Base-by-base conservation (phyloP, 2,329 filamentous ascomycete species). In the Ascochyta rabiei region DNA sequence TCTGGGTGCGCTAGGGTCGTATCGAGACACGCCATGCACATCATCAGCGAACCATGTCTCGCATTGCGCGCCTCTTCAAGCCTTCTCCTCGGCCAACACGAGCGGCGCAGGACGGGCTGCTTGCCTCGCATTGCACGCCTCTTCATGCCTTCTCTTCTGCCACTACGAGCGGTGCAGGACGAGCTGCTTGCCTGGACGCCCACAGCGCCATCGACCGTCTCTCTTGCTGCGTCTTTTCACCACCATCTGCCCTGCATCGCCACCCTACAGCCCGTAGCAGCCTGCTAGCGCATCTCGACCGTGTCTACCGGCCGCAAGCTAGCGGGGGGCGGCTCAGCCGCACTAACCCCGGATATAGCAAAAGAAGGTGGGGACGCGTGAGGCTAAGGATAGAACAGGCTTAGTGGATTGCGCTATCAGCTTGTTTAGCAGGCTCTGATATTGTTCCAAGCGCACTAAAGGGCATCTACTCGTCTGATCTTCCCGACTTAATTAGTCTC, bases 191-290 rank as follows among this genome's bases (percentile, higher is more conserved):
- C n/a, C 33, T 45, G 34, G 21, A 15, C 21, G 15, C 39, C 19
- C 31, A 18, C 19, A 19, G 6, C n/a, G 8, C 9, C 10, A 10
- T 12, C 1, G 26, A 10, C 26, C 10, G 26, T 28, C 24, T 4
- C 24, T 9, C 8, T 28, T 7, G 9, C 24, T 10, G 9, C 24
- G 5, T 6, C 6, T 38, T 3, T 38, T 40, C 45, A 6, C n/a
- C 21, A 30, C 21, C 31, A 39, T 38, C 45, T 54, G 40, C 45
- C 51, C 45, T 54, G 51, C 45, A 41, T 38, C 23, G 51, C 40
- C 26, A 40, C 33, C 49, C 39, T 44, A 39, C 40, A 26, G 44
- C 28, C 23, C 12, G 28, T 53, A 43, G 44, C 33, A 38, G 12
- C 34, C 38, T 9, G 33, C 40, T 45, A 53, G 44, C 26, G 37